Base-by-base conservation (phyloP, 2,329 filamentous ascomycete species). In the Penicillium sp. region DNA sequence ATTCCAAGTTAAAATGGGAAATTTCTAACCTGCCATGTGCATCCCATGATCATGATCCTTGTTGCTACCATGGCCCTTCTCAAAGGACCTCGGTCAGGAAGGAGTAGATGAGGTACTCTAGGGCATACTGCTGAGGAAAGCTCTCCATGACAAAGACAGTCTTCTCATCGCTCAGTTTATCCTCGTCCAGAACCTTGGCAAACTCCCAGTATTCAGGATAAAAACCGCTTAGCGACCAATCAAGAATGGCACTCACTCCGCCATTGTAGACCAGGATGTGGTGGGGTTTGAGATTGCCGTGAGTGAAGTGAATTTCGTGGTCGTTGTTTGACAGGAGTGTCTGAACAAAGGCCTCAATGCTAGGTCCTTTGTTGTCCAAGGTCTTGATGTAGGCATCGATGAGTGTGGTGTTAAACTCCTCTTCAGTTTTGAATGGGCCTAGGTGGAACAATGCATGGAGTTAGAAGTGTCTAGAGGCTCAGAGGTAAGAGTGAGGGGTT, bases 191-290 rank as follows among this genome's bases (percentile, higher is more conserved):
- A 32, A 68, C 63, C 48, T 54, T 61, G 18, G 64, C 61, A 49
- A 67, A 73, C 49, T 72, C 69, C 68, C 66, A 72, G 54, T 72
- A 73, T 27, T 56, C 65, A 15, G 68, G 70, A 53, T 67, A 71
- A 68, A 66, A 73, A 6, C 69, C 66, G 27, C 65, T 55, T 35
- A 59, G 65, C 46, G 72, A 69, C 70, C 68, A 74, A 54, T 74
- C 69, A 45, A 74, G 57, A 20, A 74, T 56, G 0, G 47, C 62
- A 25, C 53, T 47, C 7, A 66, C 52, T 31, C 50, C 23, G 13
- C 52, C 60, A 29, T 53, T 23, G 15, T 52, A 48, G n/a, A 67
- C 50, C n/a, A 69, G 54, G 49, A 69, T 64, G 41, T 69, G 68
- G 51, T 61, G 60, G 8, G 46, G 56, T 40, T 63, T 56, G 24